phyloP scores from a whole-genome alignment of 2,329 filamentous ascomycete genomes.

The Colletotrichum camelliae region DNA sequence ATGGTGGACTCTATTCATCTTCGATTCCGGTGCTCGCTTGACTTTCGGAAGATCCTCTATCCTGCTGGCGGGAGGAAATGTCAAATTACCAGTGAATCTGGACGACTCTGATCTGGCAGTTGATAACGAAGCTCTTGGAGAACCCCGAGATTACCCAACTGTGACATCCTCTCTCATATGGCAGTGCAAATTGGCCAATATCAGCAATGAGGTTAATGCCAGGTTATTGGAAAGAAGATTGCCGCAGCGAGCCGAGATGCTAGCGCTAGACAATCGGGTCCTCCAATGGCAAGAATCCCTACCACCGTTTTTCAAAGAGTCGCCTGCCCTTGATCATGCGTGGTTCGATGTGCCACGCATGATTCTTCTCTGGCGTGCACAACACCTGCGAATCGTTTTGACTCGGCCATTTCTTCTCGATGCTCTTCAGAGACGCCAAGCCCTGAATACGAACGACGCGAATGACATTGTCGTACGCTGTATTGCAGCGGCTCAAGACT shows the following conservation, averaged over 20 bases:
- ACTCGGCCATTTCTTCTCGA: background rate
- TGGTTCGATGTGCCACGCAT: background rate
- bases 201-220: background rate
- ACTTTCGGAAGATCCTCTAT: background rate
- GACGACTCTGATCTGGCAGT: background rate
- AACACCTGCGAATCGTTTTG: background rate
- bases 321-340: background rate
- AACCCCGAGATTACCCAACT: background rate
- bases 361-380: background rate
- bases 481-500: background rate
- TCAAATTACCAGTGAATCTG: background rate
- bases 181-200: background rate
- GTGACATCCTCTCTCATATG: background rate
- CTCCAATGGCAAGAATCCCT: background rate
- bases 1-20: background rate
- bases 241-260: background rate
- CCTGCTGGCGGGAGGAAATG: background rate
- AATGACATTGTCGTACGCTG: background rate
- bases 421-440: background rate
- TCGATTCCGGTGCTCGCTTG: background rate
- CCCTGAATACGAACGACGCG: background rate
- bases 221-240: background rate
- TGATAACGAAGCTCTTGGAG: background rate
- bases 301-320: background rate
- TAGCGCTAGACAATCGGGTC: background rate